Evolutionary conservation across 148 eudicot genomes (phyloP).

Genomic region (Rhododendron kiyosumense): DNA sequence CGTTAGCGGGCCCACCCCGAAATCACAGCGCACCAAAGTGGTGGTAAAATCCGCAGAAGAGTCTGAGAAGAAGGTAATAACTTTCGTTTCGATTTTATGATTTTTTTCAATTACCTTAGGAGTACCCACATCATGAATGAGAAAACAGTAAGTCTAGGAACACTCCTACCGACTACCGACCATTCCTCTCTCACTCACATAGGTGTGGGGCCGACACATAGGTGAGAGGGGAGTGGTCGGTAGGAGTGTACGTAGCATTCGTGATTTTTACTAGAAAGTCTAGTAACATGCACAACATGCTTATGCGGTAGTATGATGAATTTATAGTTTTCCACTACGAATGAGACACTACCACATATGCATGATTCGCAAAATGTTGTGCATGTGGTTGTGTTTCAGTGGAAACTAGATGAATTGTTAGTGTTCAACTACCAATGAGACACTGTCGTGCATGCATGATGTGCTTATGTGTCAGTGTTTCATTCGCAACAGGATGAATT

Average conservation of each 20-base stretch:
- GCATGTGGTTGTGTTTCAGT: not conserved
- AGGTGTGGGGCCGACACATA: no score
- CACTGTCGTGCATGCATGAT: no score
- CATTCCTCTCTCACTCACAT: no score
- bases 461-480: no score
- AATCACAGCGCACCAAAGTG: conserved; percentile 50
- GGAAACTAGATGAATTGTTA: not conserved
- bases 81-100: not conserved
- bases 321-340: no score
- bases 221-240: no score
- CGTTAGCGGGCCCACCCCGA: conserved; percentile 32
- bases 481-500: no score
- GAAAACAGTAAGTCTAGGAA: not conserved
- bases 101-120: not conserved
- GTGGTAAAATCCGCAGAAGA: conserved; percentile 36
- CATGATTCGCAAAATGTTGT: no score
- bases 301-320: not conserved
- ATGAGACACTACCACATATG: no score
- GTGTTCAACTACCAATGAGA: not conserved
- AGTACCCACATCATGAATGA: not conserved
- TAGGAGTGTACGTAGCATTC: no score
- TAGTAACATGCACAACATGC: not conserved
- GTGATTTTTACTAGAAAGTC: not conserved
- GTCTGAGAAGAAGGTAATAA: conserved; percentile 35
- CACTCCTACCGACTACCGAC: no score